These are phyloP conservation scores for Eragrostis curvula DNA, from an alignment of 176 grass and related monocot species.

Conservation along the genomic window DNA sequence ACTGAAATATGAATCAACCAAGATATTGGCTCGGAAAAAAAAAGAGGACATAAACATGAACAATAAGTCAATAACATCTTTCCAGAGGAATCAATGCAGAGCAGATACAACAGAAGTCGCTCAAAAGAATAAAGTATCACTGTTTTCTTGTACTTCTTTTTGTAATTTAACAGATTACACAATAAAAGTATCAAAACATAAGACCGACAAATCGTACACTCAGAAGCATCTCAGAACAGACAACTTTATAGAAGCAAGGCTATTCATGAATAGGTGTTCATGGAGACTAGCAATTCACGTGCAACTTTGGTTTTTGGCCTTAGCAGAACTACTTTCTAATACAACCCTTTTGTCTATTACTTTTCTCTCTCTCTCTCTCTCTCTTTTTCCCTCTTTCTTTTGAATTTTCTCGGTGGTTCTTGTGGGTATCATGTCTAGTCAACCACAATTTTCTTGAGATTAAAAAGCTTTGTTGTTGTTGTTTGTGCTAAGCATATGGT, in stretches of 20 bases:
- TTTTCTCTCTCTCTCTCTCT: too few species aligned
- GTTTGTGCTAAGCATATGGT: too few species aligned
- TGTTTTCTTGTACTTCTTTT: not conserved
- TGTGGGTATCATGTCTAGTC: too few species aligned
- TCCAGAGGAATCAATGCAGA: not conserved
- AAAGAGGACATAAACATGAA: constrained; percentile 6
- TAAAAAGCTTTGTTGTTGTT: too few species aligned
- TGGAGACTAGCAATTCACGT: too few species aligned
- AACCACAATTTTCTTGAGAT: too few species aligned
- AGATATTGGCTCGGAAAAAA: not conserved
- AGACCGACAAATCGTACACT: not conserved
- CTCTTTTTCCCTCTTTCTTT: too few species aligned
- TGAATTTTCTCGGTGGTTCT: too few species aligned
- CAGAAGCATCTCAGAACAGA: not conserved
- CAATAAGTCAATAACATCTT: constrained; percentile 9
- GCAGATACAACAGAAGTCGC: not conserved
- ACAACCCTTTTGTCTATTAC: too few species aligned
- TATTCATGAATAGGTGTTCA: not conserved
- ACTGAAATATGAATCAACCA: constrained; percentile 14
- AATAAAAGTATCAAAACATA: not conserved
- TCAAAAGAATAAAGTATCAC: not conserved
- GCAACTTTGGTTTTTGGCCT: too few species aligned
- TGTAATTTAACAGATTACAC: constrained; percentile 15
- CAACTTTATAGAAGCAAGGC: not conserved
- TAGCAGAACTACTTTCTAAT: too few species aligned